These are phyloP conservation scores for Fusarium brevicatenulatum DNA, from an alignment of 2,329 filamentous ascomycete genomes.

Conservation along the genomic window DNA sequence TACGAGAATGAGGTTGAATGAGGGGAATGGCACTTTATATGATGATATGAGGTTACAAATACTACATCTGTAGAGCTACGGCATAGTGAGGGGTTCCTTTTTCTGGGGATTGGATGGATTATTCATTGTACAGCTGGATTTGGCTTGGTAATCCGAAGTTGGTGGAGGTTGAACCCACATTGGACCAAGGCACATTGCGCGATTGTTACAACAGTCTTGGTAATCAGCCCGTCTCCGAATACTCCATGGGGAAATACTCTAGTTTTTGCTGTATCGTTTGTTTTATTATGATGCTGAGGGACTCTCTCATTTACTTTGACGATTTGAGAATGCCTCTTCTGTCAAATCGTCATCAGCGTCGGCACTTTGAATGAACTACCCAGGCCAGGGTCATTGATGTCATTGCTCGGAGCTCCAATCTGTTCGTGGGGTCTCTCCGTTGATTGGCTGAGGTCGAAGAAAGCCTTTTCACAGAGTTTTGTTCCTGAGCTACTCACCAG, in stretches of 20 bases:
- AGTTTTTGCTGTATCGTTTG: background rate
- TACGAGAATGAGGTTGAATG: background rate
- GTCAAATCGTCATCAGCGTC: background rate
- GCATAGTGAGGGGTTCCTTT: slow-evolving; percentile 9
- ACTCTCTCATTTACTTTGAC: background rate
- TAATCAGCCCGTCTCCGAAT: slow-evolving; percentile 24
- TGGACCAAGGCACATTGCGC: slow-evolving; percentile 15
- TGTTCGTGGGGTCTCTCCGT: background rate
- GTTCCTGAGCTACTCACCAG: background rate
- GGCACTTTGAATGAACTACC: background rate
- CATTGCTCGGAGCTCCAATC: background rate
- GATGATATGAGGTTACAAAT: background rate
- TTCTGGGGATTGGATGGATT: slow-evolving; percentile 19
- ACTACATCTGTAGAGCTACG: background rate
- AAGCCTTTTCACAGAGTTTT: background rate
- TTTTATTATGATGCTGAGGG: background rate
- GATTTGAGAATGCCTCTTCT: background rate
- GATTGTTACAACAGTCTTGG: slow-evolving; percentile 16
- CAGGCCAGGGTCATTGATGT: slow-evolving; percentile 3
- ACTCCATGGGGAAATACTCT: background rate
- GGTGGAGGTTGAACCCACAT: slow-evolving; percentile 11
- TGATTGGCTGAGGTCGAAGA: background rate
- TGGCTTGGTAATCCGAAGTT: slow-evolving; percentile 23
- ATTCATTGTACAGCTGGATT: slow-evolving; percentile 14
- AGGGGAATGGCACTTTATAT: slow-evolving; percentile 15